Evolutionary conservation across 257 asterid species (phyloP).

Genomic region (Solanum pinnatisectum): DNA sequence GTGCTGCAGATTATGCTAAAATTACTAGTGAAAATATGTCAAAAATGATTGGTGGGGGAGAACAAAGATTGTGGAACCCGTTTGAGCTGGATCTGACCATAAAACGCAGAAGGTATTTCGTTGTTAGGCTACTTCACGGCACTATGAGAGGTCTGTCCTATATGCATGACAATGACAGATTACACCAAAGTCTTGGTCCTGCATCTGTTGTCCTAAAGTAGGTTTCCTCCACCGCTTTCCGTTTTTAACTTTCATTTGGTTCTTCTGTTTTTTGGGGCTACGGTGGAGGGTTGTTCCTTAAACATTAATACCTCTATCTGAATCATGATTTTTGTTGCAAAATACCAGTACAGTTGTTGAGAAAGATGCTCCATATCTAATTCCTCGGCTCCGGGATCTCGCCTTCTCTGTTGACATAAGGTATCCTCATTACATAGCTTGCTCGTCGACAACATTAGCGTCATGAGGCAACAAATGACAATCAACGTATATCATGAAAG

Average conservation of each 20-base stretch:
- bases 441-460: background rate
- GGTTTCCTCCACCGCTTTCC: conserved; percentile 4
- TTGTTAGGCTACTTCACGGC: conserved; percentile 68
- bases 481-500: background rate
- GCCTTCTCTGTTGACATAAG: conserved; percentile 85
- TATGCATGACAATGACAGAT: conserved; percentile 67
- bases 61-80: conserved; percentile 66
- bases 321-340: conserved; percentile 4
- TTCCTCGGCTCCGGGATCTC: conserved; percentile 94
- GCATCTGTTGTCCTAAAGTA: conserved; percentile 85
- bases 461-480: background rate
- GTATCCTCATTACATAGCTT: conserved; percentile 16
- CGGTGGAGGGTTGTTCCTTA: background rate
- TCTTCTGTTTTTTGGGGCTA: background rate
- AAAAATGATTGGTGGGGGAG: conserved; percentile 35
- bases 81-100: conserved; percentile 59
- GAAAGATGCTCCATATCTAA: conserved; percentile 69
- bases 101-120: conserved; percentile 54
- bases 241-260: background rate
- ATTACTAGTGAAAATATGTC: conserved; percentile 62
- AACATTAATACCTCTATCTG: background rate
- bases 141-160: conserved; percentile 56
- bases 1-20: conserved; percentile 84
- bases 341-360: conserved; percentile 66
- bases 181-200: conserved; percentile 97